phyloP scores from a whole-genome alignment of 139 green algal genomes.

The Astrephomene gubernaculifera region DNA sequence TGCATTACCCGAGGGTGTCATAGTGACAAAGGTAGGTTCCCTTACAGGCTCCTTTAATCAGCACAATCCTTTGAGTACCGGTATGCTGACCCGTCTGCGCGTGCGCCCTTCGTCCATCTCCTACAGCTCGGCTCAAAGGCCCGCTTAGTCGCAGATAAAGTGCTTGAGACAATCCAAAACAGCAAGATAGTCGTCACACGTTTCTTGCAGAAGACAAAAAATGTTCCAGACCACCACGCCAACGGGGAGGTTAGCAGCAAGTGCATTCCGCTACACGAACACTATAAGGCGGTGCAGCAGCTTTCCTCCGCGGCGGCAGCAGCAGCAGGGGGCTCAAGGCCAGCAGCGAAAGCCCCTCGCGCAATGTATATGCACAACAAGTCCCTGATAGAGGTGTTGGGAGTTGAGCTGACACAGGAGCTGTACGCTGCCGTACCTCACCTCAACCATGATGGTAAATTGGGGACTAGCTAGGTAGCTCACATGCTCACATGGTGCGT shows the following conservation, averaged over 20 bases:
- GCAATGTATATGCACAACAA: constrained; percentile 42
- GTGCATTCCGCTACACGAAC: background rate
- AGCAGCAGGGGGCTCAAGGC: background rate
- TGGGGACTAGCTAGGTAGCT: too few species aligned
- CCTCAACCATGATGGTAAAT: constrained; percentile 19
- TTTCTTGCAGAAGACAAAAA: background rate
- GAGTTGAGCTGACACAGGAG: background rate
- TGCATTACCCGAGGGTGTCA: constrained; percentile 9
- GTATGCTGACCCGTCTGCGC: background rate
- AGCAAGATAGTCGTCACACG: background rate
- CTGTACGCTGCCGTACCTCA: background rate
- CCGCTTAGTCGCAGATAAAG: background rate
- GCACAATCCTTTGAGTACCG: background rate
- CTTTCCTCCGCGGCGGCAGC: background rate
- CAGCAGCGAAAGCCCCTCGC: background rate
- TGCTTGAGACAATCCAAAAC: background rate
- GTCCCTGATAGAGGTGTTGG: constrained; percentile 33
- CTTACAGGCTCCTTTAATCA: background rate
- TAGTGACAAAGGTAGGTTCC: background rate
- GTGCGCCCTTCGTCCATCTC: too few species aligned
- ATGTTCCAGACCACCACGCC: background rate
- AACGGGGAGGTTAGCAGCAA: background rate
- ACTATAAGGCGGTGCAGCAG: background rate
- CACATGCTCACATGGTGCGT: too few species aligned
- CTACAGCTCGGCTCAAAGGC: constrained; percentile 6